A percentile compares a stretch with the other conserved stretches of the same genome.
Conservation (phyloP, 2,329 filamentous ascomycete species). For the Fonsecaea monophora region DNA sequence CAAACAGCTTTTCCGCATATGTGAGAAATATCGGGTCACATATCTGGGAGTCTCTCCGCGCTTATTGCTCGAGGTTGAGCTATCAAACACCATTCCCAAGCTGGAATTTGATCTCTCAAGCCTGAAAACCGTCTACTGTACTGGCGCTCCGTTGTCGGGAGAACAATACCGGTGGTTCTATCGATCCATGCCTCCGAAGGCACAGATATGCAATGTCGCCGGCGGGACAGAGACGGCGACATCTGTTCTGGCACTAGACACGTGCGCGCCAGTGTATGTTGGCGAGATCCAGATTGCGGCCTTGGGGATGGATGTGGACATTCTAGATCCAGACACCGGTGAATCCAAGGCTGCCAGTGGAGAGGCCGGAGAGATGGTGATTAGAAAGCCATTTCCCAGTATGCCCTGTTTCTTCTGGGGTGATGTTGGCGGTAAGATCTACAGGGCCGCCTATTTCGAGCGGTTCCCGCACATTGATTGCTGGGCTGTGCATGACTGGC, state of each 20-base stretch:
- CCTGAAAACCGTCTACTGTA: constrained; percentile 5
- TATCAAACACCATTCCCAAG: constrained; percentile 64
- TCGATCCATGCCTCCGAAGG: constrained; percentile 38
- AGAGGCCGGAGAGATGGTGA: constrained; percentile 71
- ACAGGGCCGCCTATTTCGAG: constrained; percentile 46
- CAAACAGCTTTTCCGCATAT: constrained; percentile 60
- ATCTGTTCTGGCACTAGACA: constrained; percentile 57
- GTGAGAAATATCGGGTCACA: constrained; percentile 62
- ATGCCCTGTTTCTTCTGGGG: constrained; percentile 71
- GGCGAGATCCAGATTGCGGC: constrained; percentile 62
- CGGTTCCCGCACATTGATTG: constrained; percentile 42
- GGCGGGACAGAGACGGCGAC: constrained; percentile 40
- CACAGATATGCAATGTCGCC: constrained; percentile 39
- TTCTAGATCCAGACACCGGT: constrained; percentile 51
- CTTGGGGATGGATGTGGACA: constrained; percentile 51
- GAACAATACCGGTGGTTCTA: constrained; percentile 5
- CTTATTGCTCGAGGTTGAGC: constrained; percentile 75
- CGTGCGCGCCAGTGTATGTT: constrained; percentile 69
- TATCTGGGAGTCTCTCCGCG: constrained; percentile 73
- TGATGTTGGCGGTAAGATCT: constrained; percentile 59
- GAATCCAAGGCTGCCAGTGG: constrained; percentile 50
- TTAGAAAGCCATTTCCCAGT: constrained; percentile 74
- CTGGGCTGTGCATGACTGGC: constrained; percentile 84
- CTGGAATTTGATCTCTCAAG: constrained; percentile 45
- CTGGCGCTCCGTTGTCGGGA: constrained; percentile 20